Conservation (phyloP, 306 rosid genomes). For the Rosa rugosa region DNA sequence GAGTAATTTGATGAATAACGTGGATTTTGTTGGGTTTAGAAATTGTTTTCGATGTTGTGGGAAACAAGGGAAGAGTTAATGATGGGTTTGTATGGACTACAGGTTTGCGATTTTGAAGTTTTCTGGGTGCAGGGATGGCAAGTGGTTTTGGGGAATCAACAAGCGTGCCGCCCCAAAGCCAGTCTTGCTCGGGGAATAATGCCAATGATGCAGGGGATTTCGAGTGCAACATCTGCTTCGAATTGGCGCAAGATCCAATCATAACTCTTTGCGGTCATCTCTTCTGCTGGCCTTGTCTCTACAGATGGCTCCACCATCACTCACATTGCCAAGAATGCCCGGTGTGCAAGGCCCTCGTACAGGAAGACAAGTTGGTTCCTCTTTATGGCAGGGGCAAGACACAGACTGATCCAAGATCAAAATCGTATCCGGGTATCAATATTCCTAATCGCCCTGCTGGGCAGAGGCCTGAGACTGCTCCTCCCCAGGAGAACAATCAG, state of each 20-base stretch:
- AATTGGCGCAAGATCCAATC: constrained; percentile 86
- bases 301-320: constrained; percentile 88
- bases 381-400: constrained; percentile 89
- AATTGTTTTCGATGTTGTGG: background rate
- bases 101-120: constrained; percentile 19
- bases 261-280: constrained; percentile 90
- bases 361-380: constrained; percentile 81
- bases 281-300: constrained; percentile 93
- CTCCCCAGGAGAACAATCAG: constrained; percentile 50
- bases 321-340: constrained; percentile 94
- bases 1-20: background rate
- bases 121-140: constrained; percentile 41
- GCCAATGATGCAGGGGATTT: constrained; percentile 73
- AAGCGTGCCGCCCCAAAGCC: constrained; percentile 45
- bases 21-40: background rate
- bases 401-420: constrained; percentile 75
- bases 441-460: constrained; percentile 80
- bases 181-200: constrained; percentile 47
- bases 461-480: constrained; percentile 77
- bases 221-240: constrained; percentile 95
- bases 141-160: constrained; percentile 69
- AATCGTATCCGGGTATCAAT: constrained; percentile 67
- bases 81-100: background rate
- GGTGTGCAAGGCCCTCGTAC: constrained; percentile 81
- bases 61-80: background rate